phyloP scores from a whole-genome alignment of 768 basidiomycete genomes.

The Boletales sp. region DNA sequence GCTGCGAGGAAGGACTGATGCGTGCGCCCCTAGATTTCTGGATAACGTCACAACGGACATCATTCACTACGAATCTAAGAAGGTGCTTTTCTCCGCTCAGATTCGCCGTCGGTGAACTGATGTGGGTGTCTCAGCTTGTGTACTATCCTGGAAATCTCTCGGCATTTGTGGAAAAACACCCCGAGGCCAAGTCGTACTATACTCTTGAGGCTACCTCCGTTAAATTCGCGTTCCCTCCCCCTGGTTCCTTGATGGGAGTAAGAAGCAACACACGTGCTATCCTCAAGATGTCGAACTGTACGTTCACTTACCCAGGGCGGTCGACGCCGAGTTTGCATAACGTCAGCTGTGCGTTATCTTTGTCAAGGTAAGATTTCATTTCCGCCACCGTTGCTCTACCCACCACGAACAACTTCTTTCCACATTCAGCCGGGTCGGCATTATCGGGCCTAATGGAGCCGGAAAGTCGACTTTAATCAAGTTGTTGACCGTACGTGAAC shows the following conservation, averaged over 20 bases:
- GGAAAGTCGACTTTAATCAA: conserved; percentile 97
- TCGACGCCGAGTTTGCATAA: conserved; percentile 74
- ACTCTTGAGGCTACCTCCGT: conserved; percentile 90
- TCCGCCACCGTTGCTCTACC: conserved; percentile 19
- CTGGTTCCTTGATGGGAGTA: conserved; percentile 95
- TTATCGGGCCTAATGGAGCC: conserved; percentile 91
- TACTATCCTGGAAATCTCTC: conserved; percentile 94
- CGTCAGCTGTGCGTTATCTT: conserved; percentile 89
- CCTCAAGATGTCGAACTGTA: conserved; percentile 86
- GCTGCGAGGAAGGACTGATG: conserved; percentile 5
- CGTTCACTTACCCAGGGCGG: conserved; percentile 91
- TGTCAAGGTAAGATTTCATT: conserved; percentile 65
- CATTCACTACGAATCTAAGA: conserved; percentile 95
- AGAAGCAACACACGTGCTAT: conserved; percentile 95
- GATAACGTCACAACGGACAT: conserved; percentile 96
- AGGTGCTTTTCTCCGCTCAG: conserved; percentile 40
- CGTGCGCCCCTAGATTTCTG: conserved; percentile 62
- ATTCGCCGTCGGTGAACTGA: conserved; percentile 15
- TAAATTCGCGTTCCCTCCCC: conserved; percentile 94
- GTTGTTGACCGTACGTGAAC: conserved; percentile 67
- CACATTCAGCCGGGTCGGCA: conserved; percentile 74
- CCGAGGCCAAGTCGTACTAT: conserved; percentile 95
- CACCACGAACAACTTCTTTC: conserved; percentile 19
- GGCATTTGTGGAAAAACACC: conserved; percentile 83
- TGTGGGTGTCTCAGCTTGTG: conserved; percentile 54